Conservation (phyloP, 2,329 filamentous ascomycete species). For the Apiospora kogelbergensis region DNA sequence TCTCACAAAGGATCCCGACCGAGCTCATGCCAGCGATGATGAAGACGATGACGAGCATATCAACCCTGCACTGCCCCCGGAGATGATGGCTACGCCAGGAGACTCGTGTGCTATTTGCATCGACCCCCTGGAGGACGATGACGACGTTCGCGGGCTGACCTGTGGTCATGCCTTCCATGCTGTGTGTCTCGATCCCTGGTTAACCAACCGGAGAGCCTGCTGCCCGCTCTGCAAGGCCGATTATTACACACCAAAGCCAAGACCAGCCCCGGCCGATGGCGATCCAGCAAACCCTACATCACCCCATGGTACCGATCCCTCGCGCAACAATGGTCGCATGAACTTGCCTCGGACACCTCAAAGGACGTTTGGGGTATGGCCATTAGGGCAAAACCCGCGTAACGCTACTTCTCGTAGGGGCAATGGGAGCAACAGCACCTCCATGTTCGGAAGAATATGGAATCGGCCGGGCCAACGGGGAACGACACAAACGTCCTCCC, state of each 20-base stretch:
- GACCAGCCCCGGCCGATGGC: conserved; percentile 51
- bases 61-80: conserved; percentile 75
- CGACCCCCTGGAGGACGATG: conserved; percentile 89
- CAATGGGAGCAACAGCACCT: neutral
- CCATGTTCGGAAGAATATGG: conserved; percentile 6
- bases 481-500: neutral
- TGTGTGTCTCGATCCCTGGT: conserved; percentile 92
- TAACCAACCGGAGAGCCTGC: conserved; percentile 90
- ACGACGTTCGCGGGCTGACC: conserved; percentile 88
- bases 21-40: conserved; percentile 41
- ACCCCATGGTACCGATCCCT: conserved; percentile 25
- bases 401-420: conserved; percentile 17
- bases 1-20: conserved; percentile 25
- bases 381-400: conserved; percentile 30
- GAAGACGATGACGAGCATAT: conserved; percentile 82
- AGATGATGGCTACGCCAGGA: conserved; percentile 77
- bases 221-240: conserved; percentile 98
- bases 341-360: conserved; percentile 46
- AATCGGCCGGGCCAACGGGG: neutral
- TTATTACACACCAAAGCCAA: conserved; percentile 92
- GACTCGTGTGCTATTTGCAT: conserved; percentile 97
- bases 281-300: conserved; percentile 33
- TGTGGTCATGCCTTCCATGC: conserved; percentile 99
- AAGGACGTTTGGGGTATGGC: conserved; percentile 37
- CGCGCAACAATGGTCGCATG: conserved; percentile 43